phyloP scores from a whole-genome alignment of 179 eudicot species.

The Monotropa hypopitys region DNA sequence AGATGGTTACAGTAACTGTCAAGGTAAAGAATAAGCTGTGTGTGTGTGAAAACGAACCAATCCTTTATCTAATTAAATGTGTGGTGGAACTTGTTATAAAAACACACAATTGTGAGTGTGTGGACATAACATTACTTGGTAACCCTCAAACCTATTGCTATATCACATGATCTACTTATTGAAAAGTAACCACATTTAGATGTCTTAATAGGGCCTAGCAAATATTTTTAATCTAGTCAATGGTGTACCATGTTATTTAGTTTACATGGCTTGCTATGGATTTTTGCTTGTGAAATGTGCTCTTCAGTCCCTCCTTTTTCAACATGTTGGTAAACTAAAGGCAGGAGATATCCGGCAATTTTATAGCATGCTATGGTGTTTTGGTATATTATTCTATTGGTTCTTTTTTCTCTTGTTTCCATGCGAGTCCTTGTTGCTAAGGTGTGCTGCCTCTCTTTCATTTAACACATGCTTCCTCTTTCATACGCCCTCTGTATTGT shows the following conservation, averaged over 20 bases:
- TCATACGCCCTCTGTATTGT: background rate
- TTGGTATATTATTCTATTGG: background rate
- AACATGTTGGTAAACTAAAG: background rate
- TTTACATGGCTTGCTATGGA: background rate
- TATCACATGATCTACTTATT: background rate
- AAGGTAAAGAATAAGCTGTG: conserved; percentile 31
- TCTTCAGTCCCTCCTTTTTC: background rate
- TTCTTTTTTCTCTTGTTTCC: background rate
- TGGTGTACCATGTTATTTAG: background rate
- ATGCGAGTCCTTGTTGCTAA: background rate
- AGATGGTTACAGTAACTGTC: conserved; percentile 79
- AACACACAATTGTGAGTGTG: background rate
- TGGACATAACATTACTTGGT: background rate
- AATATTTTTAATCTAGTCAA: background rate
- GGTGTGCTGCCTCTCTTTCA: background rate
- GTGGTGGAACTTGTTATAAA: background rate
- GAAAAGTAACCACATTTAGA: background rate
- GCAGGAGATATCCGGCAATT: background rate
- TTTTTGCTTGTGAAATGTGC: background rate
- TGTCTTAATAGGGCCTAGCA: background rate
- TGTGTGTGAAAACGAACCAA: conserved; percentile 4
- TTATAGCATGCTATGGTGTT: background rate
- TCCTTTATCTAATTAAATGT: background rate
- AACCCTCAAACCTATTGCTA: background rate
- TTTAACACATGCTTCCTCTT: background rate